phyloP scores from a whole-genome alignment of 805 yeast genomes.

The Scheffersomyces amazonensis region DNA sequence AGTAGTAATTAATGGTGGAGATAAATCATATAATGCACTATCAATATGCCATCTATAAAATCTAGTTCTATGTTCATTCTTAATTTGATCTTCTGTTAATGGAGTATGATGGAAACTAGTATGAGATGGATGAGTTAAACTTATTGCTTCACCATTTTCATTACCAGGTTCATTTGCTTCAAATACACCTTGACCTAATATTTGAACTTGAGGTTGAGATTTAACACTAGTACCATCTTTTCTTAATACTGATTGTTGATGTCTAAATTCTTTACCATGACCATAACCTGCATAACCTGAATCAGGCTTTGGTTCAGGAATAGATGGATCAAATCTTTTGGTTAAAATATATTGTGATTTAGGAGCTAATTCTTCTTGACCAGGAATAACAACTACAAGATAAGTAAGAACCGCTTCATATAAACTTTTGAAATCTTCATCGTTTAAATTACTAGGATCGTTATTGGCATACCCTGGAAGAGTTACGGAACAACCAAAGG shows the following conservation, averaged over 20 bases:
- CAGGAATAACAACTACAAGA: conserved; percentile 73
- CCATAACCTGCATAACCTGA: conserved; percentile 60
- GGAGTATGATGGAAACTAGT: conserved; percentile 71
- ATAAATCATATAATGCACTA: conserved; percentile 79
- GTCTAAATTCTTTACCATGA: conserved; percentile 70
- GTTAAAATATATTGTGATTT: conserved; percentile 75
- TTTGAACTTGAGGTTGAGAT: conserved; percentile 84
- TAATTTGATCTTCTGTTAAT: conserved; percentile 62
- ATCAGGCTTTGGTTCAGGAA: conserved; percentile 37
- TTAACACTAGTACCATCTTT: conserved; percentile 83
- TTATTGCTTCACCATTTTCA: conserved; percentile 58
- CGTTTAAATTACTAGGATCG: conserved; percentile 69
- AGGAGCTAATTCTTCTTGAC: conserved; percentile 66
- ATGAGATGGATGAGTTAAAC: conserved; percentile 81
- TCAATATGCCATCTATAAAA: conserved; percentile 95
- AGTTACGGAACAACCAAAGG: conserved; percentile 67
- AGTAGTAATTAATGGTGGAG: conserved; percentile 86
- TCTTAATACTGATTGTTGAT: conserved; percentile 58
- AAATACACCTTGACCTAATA: conserved; percentile 79
- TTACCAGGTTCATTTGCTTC: conserved; percentile 52
- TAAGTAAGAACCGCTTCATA: conserved; percentile 64
- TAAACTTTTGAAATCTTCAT: conserved; percentile 60
- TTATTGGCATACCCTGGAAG: conserved; percentile 63
- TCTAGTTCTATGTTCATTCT: conserved; percentile 60
- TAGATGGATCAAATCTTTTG: conserved; percentile 72